Evolutionary conservation across 2,329 filamentous ascomycete genomes (phyloP), one percentile per base, ranked within the genome.

Genomic region (Xylogone sp.): DNA sequence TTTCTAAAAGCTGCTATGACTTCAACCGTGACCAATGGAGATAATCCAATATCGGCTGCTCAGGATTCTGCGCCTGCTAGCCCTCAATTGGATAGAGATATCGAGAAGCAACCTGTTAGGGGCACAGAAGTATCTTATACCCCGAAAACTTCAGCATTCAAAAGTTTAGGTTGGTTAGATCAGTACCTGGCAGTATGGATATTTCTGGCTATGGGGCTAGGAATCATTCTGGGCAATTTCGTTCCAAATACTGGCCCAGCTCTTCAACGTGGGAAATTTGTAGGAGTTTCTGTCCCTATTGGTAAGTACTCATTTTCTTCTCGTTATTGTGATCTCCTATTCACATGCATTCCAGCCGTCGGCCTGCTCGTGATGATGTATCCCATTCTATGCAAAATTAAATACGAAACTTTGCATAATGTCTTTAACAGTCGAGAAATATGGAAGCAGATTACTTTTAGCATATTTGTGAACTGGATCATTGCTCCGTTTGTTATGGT

Each of bases 331-430:
- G 34, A 45, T 31, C n/a, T 45, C 19, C 10, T 8, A n/a, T 21
- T 21, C 21, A 27, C 16, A 21, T n/a, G 43, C 18, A 18, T 8
- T 48, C 51, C 54, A 88, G 89, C 90, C 0, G 73, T 95, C 45
- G 90, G 90, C 0, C 71, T 96, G 1, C 76, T 96, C 1, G 84
- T 95, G 42, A 96, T 96, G 90, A 96, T 96, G 89, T 96, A 94
- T 63, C 91, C 90, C 0, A 95, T 96, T 53, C 74, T 96, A 0
- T 95, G 89, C 77, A 94, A 94, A 67, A 87, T 95, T 5, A 82
- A 82, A 42, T 94, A 83, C 68, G 90, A 95, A 66, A 80, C 81
- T 0, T 70, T 95, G 9, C 88, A 90, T 65, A 71, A 79, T 2
- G 72, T 90, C 3, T 78, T 94, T 53, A 67, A 71, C 2, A 74